A percentile compares a stretch with the other conserved stretches of the same genome.
Evolutionary conservation across 2,329 filamentous ascomycete species (phyloP).

Genomic region (Cladosporium sp.): DNA sequence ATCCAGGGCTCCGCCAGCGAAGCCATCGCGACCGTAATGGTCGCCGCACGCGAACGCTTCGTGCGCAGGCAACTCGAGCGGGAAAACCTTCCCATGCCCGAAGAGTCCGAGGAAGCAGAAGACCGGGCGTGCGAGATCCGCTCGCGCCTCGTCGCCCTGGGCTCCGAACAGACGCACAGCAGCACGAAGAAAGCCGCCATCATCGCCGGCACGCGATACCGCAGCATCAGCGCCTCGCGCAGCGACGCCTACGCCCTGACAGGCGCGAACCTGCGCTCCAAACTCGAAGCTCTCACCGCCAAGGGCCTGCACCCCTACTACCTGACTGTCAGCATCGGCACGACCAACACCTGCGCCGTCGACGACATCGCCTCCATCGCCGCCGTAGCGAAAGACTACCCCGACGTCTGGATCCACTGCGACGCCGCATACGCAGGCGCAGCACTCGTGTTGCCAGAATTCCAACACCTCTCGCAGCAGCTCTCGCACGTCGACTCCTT

Average conservation of each 20-base stretch:
- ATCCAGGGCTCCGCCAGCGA: slow-evolving; percentile 91
- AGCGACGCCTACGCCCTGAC: slow-evolving; percentile 68
- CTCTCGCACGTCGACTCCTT: slow-evolving; percentile 76
- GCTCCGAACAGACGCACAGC: slow-evolving; percentile 75
- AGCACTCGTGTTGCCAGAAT: slow-evolving; percentile 76
- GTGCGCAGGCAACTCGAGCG: slow-evolving; percentile 57
- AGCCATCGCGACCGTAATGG: slow-evolving; percentile 79
- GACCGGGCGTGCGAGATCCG: slow-evolving; percentile 65
- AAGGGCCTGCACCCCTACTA: slow-evolving; percentile 81
- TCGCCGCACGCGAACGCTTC: slow-evolving; percentile 79
- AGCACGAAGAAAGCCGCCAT: slow-evolving; percentile 83
- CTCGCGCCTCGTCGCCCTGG: slow-evolving; percentile 72
- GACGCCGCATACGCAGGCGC: slow-evolving; percentile 92
- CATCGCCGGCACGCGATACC: slow-evolving; percentile 80
- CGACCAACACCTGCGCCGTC: slow-evolving; percentile 81
- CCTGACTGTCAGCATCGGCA: slow-evolving; percentile 77
- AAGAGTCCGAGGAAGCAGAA: slow-evolving; percentile 55
- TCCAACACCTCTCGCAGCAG: slow-evolving; percentile 62
- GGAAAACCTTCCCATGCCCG: slow-evolving; percentile 37
- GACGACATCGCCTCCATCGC: slow-evolving; percentile 75
- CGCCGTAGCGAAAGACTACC: slow-evolving; percentile 49
- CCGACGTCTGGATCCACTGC: slow-evolving; percentile 81
- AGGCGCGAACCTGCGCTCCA: slow-evolving; percentile 55
- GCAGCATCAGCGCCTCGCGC: slow-evolving; percentile 60
- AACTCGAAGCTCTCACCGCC: slow-evolving; percentile 61